Conservation (phyloP, 768 basidiomycete genomes). For the Suillus subluteus region DNA sequence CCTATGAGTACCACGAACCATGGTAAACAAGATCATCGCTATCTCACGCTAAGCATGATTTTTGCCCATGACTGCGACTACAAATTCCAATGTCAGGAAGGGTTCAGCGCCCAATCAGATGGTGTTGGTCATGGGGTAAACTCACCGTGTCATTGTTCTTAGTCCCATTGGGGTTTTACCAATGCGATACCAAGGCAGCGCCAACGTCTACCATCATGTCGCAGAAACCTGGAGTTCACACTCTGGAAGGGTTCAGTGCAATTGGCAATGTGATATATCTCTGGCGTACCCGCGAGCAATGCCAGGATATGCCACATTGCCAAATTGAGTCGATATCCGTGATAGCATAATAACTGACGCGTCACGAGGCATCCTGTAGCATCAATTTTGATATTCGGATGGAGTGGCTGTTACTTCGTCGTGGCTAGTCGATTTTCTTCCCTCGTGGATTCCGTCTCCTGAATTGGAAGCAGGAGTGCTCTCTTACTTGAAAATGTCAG, state of each 20-base stretch:
- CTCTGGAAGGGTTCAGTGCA: constrained; percentile 3
- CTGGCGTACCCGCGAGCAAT: not conserved
- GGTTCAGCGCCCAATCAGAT: not conserved
- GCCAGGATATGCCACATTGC: constrained; percentile 14
- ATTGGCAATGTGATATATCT: constrained; percentile 7
- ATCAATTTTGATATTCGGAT: constrained; percentile 34
- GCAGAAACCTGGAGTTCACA: not conserved
- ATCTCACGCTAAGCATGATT: not conserved
- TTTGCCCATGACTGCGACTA: not conserved
- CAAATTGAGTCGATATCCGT: constrained; percentile 24
- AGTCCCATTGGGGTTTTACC: not conserved
- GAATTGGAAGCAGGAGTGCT: no score
- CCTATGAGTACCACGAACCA: no score
- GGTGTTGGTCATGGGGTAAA: not conserved
- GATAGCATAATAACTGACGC: not conserved
- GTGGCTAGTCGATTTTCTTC: no score
- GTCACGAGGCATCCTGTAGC: constrained; percentile 16
- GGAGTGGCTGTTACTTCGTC: constrained; percentile 22
- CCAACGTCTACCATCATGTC: not conserved
- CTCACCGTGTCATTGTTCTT: not conserved
- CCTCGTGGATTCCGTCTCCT: no score
- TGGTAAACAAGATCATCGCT: not conserved
- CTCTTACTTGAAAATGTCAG: no score
- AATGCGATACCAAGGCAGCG: not conserved
- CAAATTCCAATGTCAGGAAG: not conserved